Evolutionary conservation across 2,329 filamentous ascomycete species (phyloP).

Genomic region (Alternaria novae-zelandiae): DNA sequence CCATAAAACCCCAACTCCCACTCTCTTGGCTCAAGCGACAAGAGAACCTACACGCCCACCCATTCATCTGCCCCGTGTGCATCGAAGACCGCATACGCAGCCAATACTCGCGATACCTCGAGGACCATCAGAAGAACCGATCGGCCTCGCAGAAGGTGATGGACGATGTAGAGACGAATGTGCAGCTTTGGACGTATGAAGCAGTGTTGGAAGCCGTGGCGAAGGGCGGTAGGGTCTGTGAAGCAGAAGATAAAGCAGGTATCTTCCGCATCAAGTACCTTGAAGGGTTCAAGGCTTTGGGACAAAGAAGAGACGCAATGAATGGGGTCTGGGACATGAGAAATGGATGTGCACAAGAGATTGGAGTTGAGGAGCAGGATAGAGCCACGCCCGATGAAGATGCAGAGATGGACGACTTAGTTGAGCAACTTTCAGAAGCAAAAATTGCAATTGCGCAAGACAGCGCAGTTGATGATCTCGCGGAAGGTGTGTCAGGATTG

Average conservation of each 20-base stretch:
- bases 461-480: neutral
- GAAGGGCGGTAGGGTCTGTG: neutral
- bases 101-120: neutral
- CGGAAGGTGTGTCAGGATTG: neutral
- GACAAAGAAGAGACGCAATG: neutral
- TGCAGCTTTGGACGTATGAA: neutral
- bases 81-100: neutral
- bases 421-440: neutral
- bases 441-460: neutral
- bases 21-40: neutral
- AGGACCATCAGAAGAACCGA: too few relatives aligned
- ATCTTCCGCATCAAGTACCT: neutral
- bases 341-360: neutral
- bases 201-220: neutral
- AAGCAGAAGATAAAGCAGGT: neutral
- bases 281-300: neutral
- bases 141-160: too few relatives aligned
- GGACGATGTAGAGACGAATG: neutral
- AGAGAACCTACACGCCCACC: neutral
- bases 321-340: fast-evolving
- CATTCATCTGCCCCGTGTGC: neutral
- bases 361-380: neutral
- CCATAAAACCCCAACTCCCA: neutral
- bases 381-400: neutral
- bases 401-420: neutral